Evolutionary conservation across 805 yeast species (phyloP).

Genomic region (Hanseniaspora taiwanica): DNA sequence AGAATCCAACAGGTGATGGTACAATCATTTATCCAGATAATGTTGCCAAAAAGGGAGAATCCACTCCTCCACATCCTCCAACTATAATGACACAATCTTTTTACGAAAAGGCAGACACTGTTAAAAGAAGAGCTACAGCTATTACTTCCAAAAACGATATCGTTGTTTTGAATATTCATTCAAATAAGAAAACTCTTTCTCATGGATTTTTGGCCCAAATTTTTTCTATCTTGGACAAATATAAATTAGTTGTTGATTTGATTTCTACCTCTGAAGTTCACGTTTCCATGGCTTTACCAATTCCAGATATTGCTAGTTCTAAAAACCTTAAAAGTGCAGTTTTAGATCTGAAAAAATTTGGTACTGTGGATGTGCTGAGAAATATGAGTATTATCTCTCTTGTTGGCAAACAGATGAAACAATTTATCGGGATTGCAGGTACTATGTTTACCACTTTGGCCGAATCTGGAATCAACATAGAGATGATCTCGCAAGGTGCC

Average conservation of each 20-base stretch:
- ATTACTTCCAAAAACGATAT: constrained; percentile 91
- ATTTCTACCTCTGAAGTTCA: constrained; percentile 97
- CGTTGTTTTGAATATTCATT: constrained; percentile 83
- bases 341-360: constrained; percentile 64
- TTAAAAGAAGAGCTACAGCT: constrained; percentile 75
- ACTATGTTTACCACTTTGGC: constrained; percentile 92
- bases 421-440: constrained; percentile 92
- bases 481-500: constrained; percentile 98
- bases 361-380: constrained; percentile 78
- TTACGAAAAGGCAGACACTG: constrained; percentile 28
- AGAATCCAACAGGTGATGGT: constrained; percentile 85
- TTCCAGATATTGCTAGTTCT: constrained; percentile 48
- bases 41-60: constrained; percentile 71
- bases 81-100: constrained; percentile 24
- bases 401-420: constrained; percentile 96
- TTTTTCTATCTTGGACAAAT: constrained; percentile 73
- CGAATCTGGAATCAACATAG: constrained; percentile 82
- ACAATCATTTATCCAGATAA: constrained; percentile 91
- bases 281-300: constrained; percentile 93
- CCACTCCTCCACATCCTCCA: constrained; percentile 93
- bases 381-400: constrained; percentile 84
- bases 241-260: constrained; percentile 80
- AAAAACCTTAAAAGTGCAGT: constrained; percentile 56
- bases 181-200: constrained; percentile 81
- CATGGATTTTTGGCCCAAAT: constrained; percentile 93